Evolutionary conservation across 768 basidiomycete species (phyloP).

Genomic region (Mrakia frigida): DNA sequence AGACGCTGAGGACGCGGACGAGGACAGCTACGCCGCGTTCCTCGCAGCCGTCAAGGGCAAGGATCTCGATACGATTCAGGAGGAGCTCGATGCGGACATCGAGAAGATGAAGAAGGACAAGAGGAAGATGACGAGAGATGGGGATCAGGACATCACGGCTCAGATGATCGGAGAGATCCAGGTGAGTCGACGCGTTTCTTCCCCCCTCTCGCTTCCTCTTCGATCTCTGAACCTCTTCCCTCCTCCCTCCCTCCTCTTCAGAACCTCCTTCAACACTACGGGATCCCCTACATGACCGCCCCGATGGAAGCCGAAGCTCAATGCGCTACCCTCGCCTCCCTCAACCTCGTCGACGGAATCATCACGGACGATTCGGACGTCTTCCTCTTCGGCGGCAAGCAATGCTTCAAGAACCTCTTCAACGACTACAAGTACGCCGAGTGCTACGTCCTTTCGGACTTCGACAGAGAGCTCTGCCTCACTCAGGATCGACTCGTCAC

Average conservation of each 20-base stretch:
- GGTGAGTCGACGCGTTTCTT: conserved; percentile 42
- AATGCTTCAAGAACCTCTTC: conserved; percentile 99
- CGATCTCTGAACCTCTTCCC: not conserved
- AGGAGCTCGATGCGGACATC: conserved; percentile 91
- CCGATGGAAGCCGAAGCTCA: conserved; percentile 99
- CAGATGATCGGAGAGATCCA: conserved; percentile 86
- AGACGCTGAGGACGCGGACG: conserved; percentile 44
- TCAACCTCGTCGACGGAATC: conserved; percentile 88
- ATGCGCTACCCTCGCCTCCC: conserved; percentile 80
- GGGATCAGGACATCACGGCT: conserved; percentile 81
- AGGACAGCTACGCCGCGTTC: conserved; percentile 81
- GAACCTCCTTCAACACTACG: conserved; percentile 87
- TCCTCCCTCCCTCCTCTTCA: conserved; percentile 40
- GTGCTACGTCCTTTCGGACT: conserved; percentile 79
- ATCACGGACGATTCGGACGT: conserved; percentile 99
- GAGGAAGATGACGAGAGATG: conserved; percentile 84
- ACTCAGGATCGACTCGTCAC: conserved; percentile 79
- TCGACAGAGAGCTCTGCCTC: conserved; percentile 79
- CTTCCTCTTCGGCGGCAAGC: conserved; percentile 89
- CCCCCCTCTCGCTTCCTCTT: too few species aligned
- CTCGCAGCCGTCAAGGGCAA: conserved; percentile 84
- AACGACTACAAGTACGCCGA: conserved; percentile 99
- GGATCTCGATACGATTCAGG: conserved; percentile 70
- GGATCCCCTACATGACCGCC: conserved; percentile 96
- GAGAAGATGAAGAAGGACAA: conserved; percentile 69